Conservation (phyloP, 2,329 filamentous ascomycete genomes). For the Metarhizium robertsii region DNA sequence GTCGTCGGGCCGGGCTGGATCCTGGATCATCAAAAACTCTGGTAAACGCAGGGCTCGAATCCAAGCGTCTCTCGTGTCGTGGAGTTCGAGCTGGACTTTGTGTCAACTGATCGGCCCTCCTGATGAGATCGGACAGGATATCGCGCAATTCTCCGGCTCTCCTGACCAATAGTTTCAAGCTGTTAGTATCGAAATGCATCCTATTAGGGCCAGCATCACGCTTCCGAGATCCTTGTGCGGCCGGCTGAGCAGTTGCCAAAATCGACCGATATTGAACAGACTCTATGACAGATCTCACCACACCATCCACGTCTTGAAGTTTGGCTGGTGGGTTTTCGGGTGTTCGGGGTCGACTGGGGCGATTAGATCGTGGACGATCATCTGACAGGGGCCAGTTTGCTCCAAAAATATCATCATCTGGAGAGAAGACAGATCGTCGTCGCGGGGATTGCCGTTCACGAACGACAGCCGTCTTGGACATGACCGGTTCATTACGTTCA, state of each 20-base stretch:
- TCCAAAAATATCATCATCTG: constrained; percentile 59
- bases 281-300: constrained; percentile 54
- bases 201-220: constrained; percentile 34
- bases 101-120: constrained; percentile 48
- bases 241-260: constrained; percentile 19
- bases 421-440: constrained; percentile 53
- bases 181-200: constrained; percentile 60
- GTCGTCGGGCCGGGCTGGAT: constrained; percentile 42
- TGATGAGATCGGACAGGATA: constrained; percentile 48
- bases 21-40: constrained; percentile 55
- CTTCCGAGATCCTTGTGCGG: constrained; percentile 18
- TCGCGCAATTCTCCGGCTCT: constrained; percentile 52
- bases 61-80: constrained; percentile 32
- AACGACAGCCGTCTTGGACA: constrained; percentile 42
- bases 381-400: constrained; percentile 36
- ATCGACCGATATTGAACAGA: constrained; percentile 49
- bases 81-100: constrained; percentile 46
- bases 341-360: constrained; percentile 32
- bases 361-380: constrained; percentile 23
- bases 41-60: constrained; percentile 59
- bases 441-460: constrained; percentile 43
- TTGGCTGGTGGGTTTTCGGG: constrained; percentile 26
- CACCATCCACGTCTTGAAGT: constrained; percentile 32
- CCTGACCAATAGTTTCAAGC: constrained; percentile 56
- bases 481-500: constrained; percentile 31